Conservation (phyloP, 73 alveolate species). For the Paramecium pentaurelia region DNA sequence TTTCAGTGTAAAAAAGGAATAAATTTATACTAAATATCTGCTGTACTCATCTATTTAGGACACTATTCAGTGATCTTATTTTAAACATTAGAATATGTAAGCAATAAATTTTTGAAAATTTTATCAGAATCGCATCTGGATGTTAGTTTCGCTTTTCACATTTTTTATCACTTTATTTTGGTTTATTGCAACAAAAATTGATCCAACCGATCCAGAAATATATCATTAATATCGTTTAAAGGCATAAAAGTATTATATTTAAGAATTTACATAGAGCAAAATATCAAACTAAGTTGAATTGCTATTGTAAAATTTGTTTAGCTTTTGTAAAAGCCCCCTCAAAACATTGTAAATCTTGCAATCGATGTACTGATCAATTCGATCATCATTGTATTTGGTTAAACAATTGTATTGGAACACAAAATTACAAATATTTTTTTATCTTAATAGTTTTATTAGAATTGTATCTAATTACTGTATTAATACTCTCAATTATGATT, state of each 20-base stretch:
- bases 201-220: slow-evolving; percentile 30
- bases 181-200: slow-evolving; percentile 18
- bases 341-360: slow-evolving; percentile 27
- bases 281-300: not conserved
- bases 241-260: not conserved
- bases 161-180: not conserved
- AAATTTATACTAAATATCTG: not conserved
- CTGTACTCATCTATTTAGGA: not conserved
- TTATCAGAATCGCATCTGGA: not conserved
- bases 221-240: not conserved
- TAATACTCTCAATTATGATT: not conserved
- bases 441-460: not conserved
- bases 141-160: not conserved
- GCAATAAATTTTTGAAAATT: not conserved
- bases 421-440: not conserved
- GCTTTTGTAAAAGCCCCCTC: not conserved
- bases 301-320: slow-evolving; percentile 8
- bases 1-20: slow-evolving; percentile 5
- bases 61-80: not conserved
- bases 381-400: slow-evolving; percentile 50
- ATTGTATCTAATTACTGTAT: not conserved
- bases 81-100: not conserved
- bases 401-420: not conserved
- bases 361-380: slow-evolving; percentile 24
- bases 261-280: not conserved